These are phyloP conservation scores for Gossypium longicalyx DNA, from an alignment of 345 rosid species.

Conservation along the genomic window DNA sequence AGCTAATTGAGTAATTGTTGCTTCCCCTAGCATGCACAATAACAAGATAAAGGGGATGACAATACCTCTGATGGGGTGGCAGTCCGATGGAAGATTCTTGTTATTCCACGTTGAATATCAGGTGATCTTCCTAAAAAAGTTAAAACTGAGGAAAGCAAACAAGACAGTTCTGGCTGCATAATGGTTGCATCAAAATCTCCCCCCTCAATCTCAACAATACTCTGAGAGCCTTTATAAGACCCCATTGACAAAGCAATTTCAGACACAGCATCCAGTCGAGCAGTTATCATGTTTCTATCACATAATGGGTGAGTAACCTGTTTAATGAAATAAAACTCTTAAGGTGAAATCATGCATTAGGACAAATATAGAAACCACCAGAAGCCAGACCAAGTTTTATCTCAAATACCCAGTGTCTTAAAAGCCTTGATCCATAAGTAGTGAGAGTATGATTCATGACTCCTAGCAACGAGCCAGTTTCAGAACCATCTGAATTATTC, in stretches of 20 bases:
- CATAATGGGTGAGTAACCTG: slow-evolving; percentile 95
- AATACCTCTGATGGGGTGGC: slow-evolving; percentile 84
- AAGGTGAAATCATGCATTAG: slow-evolving; percentile 10
- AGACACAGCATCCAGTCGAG: slow-evolving; percentile 98
- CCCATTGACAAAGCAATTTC: slow-evolving; percentile 86
- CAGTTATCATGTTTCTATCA: slow-evolving; percentile 67
- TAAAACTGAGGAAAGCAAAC: slow-evolving; percentile 64
- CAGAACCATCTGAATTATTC: slow-evolving; percentile 75
- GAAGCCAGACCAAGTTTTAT: neutral
- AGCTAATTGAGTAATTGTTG: neutral
- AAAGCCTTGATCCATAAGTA: slow-evolving; percentile 80
- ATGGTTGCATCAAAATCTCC: slow-evolving; percentile 36
- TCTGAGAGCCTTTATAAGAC: slow-evolving; percentile 42
- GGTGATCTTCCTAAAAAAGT: slow-evolving; percentile 67
- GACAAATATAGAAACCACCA: slow-evolving; percentile 6
- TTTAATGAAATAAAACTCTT: slow-evolving; percentile 21
- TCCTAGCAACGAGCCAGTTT: slow-evolving; percentile 74
- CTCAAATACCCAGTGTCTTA: slow-evolving; percentile 81
- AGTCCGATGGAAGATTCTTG: slow-evolving; percentile 89
- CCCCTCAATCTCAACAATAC: slow-evolving; percentile 29
- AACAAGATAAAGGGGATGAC: slow-evolving; percentile 10
- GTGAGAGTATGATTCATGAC: slow-evolving; percentile 77
- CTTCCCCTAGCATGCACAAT: neutral
- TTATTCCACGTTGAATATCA: slow-evolving; percentile 94
- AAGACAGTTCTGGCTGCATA: slow-evolving; percentile 42